A percentile compares a stretch with the other conserved stretches of the same genome.
phyloP scores from a whole-genome alignment of 148 eudicot species.

The Fagopyrum esculentum region DNA sequence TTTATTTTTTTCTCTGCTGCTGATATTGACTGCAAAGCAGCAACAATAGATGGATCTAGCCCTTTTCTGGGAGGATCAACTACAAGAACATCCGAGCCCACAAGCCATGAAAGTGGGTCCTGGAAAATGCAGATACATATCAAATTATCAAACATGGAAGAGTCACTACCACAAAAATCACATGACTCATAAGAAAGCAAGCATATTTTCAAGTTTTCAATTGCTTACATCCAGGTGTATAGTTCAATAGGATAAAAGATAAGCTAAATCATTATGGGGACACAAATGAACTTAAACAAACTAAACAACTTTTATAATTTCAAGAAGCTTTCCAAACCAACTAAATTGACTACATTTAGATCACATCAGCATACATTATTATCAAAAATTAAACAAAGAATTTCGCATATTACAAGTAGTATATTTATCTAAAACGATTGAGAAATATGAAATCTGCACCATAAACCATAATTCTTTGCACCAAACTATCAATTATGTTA shows the following conservation, averaged over 20 bases:
- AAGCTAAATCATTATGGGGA: too few relatives aligned
- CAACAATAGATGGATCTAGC: conserved; percentile 60
- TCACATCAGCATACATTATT: too few relatives aligned
- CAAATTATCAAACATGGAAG: conserved; percentile 5
- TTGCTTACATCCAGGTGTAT: not conserved
- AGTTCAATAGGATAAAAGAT: too few relatives aligned
- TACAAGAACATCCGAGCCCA: conserved; percentile 85
- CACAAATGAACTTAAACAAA: too few relatives aligned
- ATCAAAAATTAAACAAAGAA: too few relatives aligned
- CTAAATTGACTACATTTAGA: too few relatives aligned
- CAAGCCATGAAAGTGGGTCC: conserved; percentile 90
- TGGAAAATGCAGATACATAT: conserved; percentile 21
- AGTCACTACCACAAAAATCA: not conserved
- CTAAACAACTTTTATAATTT: too few relatives aligned
- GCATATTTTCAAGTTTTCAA: not conserved
- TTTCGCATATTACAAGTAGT: not conserved
- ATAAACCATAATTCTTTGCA: not conserved
- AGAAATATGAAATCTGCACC: not conserved
- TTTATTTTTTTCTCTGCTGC: conserved; percentile 40
- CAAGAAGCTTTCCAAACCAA: too few relatives aligned
- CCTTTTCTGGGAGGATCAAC: conserved; percentile 99
- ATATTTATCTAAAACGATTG: not conserved
- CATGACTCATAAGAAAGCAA: not conserved
- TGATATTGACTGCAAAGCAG: conserved; percentile 43
- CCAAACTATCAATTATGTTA: not conserved